phyloP scores from a whole-genome alignment of 2,329 filamentous ascomycete genomes.

The Fusarium graminum region DNA sequence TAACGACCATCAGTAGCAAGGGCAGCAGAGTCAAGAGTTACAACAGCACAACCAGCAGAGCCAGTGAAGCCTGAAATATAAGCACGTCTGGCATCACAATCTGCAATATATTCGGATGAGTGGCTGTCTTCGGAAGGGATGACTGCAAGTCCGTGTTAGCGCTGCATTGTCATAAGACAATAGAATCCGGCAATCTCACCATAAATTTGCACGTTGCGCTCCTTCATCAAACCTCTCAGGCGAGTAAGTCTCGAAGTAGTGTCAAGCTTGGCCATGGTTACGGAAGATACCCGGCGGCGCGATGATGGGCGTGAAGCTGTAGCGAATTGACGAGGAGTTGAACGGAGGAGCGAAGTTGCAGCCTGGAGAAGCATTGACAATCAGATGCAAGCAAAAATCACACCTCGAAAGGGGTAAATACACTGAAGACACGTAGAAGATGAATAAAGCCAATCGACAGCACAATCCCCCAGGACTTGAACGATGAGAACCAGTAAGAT shows the following conservation, averaged over 20 bases:
- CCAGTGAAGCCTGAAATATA: conserved; percentile 96
- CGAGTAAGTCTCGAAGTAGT: conserved; percentile 81
- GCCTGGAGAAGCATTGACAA: conserved; percentile 47
- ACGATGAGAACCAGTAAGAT: conserved; percentile 11
- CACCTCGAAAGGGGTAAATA: conserved; percentile 22
- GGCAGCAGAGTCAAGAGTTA: conserved; percentile 87
- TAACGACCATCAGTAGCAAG: conserved; percentile 96
- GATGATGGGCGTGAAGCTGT: conserved; percentile 20
- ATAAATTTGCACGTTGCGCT: conserved; percentile 90
- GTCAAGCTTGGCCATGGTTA: conserved; percentile 67
- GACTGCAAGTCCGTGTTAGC: conserved; percentile 66
- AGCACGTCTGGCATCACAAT: conserved; percentile 91
- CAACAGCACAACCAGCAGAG: conserved; percentile 91
- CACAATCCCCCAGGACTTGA: conserved; percentile 16
- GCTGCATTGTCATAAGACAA: background rate
- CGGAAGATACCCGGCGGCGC: conserved; percentile 39
- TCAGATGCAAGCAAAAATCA: conserved; percentile 36
- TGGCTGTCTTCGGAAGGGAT: conserved; percentile 97
- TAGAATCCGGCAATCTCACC: conserved; percentile 67
- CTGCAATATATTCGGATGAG: conserved; percentile 96
- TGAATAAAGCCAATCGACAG: conserved; percentile 6
- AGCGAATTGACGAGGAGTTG: conserved; percentile 34
- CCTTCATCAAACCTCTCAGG: conserved; percentile 87
- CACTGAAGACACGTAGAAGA: conserved; percentile 14
- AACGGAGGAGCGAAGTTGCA: conserved; percentile 41